phyloP scores from a whole-genome alignment of 73 alveolate species.

The Diophrys sp. region DNA sequence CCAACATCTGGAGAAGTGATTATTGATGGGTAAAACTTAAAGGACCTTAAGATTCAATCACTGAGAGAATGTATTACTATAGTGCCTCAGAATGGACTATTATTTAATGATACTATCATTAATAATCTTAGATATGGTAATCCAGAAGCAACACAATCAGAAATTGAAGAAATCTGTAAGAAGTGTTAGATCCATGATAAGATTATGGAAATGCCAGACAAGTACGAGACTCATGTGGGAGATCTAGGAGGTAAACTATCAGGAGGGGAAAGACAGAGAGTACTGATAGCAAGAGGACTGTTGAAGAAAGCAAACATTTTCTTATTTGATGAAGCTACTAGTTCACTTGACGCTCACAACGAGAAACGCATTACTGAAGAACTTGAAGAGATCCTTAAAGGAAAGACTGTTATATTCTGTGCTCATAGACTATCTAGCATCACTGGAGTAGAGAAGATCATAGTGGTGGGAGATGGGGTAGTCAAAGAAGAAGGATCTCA shows the following conservation, averaged over 20 bases:
- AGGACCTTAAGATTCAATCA: slow-evolving; percentile 65
- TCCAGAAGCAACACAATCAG: slow-evolving; percentile 66
- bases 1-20: slow-evolving; percentile 68
- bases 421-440: slow-evolving; percentile 92
- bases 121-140: slow-evolving; percentile 77
- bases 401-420: slow-evolving; percentile 84
- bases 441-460: slow-evolving; percentile 80
- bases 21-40: slow-evolving; percentile 74
- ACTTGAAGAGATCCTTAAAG: slow-evolving; percentile 67
- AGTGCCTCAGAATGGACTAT: slow-evolving; percentile 74
- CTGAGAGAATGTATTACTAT: slow-evolving; percentile 63
- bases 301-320: slow-evolving; percentile 73
- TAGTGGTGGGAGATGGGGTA: slow-evolving; percentile 80
- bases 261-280: slow-evolving; percentile 90
- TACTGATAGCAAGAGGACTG: slow-evolving; percentile 82
- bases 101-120: slow-evolving; percentile 83
- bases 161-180: slow-evolving; percentile 62
- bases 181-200: slow-evolving; percentile 62
- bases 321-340: slow-evolving; percentile 89
- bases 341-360: slow-evolving; percentile 77
- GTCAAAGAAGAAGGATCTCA: slow-evolving; percentile 91
- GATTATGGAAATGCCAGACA: slow-evolving; percentile 69
- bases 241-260: slow-evolving; percentile 84
- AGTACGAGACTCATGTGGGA: slow-evolving; percentile 85
- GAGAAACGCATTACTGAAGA: slow-evolving; percentile 83